Percentiles rank a stretch among this genome's conserved stretches.
phyloP scores from a whole-genome alignment of 371 early-diverging fungal genomes.

The Edhazardia aedis region DNA sequence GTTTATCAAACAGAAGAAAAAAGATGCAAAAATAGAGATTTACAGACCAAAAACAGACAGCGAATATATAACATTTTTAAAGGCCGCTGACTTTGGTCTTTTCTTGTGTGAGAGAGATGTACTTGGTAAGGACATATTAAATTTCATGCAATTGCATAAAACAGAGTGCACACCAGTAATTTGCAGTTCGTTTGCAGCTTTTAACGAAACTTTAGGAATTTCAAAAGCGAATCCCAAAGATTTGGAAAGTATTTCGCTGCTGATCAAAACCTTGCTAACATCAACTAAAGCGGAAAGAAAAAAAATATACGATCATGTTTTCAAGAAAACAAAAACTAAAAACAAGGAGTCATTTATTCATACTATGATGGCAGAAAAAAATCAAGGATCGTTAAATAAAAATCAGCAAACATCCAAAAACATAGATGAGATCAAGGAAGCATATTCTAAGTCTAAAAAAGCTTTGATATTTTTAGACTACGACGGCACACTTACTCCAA shows the following conservation, averaged over 20 bases:
- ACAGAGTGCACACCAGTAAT: conserved; percentile 33
- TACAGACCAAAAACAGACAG: conserved; percentile 28
- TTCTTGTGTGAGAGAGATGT: conserved; percentile 40
- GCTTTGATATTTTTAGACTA: conserved; percentile 39
- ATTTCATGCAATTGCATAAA: conserved; percentile 37
- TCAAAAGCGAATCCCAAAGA: conserved; percentile 34
- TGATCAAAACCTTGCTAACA: conserved; percentile 20
- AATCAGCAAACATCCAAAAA: neutral
- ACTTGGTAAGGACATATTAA: conserved; percentile 41
- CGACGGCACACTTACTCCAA: conserved; percentile 44
- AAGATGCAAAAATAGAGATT: conserved; percentile 23
- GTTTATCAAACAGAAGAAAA: neutral
- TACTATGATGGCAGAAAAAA: neutral
- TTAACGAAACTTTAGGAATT: conserved; percentile 21
- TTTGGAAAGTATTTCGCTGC: conserved; percentile 26
- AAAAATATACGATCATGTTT: neutral
- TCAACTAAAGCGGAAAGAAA: neutral
- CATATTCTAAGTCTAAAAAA: conserved; percentile 1
- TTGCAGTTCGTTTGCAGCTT: conserved; percentile 35
- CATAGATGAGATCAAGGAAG: neutral
- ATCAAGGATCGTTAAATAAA: neutral
- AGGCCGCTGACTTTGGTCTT: conserved; percentile 36
- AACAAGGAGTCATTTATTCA: neutral
- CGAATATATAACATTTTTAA: conserved; percentile 40
- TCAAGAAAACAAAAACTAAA: neutral